phyloP scores from a whole-genome alignment of 805 yeast species.

The Metschnikowia cubensis region DNA sequence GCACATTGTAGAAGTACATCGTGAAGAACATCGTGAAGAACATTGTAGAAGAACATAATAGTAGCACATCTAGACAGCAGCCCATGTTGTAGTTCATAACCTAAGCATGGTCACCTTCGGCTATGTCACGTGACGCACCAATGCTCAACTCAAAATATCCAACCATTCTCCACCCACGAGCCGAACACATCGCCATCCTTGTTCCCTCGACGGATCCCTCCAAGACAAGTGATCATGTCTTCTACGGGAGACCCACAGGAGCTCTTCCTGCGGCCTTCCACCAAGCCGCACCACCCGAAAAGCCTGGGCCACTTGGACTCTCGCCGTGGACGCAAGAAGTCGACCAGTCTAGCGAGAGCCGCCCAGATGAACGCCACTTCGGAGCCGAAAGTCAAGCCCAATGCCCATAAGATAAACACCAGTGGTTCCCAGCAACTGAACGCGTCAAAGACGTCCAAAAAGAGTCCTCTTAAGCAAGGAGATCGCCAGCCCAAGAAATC shows the following conservation, averaged over 20 bases:
- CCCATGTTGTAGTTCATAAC: not conserved
- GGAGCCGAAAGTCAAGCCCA: not conserved
- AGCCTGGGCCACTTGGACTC: not conserved
- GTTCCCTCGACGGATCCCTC: not conserved
- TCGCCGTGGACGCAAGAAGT: slow-evolving; percentile 5
- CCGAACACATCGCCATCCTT: not conserved
- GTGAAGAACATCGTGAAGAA: too few species aligned
- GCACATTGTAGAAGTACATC: too few species aligned
- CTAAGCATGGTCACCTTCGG: not conserved
- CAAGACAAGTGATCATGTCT: slow-evolving; percentile 1
- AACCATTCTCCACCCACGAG: not conserved
- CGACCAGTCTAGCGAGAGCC: slow-evolving; percentile 1
- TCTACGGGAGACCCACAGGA: not conserved
- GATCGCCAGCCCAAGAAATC: not conserved
- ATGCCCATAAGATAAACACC: not conserved
- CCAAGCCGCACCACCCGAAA: not conserved
- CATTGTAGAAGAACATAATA: too few species aligned
- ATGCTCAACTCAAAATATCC: not conserved
- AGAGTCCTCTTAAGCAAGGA: not conserved
- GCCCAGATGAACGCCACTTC: not conserved
- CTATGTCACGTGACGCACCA: not conserved
- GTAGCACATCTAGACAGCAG: too few species aligned
- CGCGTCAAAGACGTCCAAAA: not conserved
- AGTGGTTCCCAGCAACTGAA: not conserved
- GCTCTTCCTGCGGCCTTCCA: not conserved